Conservation (phyloP, 2,329 filamentous ascomycete genomes). For the Stachybotrys chartarum region DNA sequence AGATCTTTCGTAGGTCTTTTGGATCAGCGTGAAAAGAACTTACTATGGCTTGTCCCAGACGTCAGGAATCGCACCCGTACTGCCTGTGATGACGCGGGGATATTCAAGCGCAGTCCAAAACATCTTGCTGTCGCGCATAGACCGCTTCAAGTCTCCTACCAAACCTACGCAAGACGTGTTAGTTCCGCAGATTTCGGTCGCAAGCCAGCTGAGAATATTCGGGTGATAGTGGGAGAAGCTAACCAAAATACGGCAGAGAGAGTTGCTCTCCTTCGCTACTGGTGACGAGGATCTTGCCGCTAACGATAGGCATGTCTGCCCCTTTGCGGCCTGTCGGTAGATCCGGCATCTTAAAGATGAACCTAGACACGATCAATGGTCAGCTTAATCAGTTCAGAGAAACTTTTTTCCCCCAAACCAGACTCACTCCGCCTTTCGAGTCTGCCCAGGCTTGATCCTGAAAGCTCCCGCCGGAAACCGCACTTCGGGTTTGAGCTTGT, state of each 20-base stretch:
- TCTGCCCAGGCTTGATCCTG: background rate
- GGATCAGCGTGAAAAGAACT: background rate
- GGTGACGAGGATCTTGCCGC: background rate
- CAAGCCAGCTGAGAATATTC: too few species aligned
- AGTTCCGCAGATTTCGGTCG: background rate
- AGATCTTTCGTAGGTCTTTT: background rate
- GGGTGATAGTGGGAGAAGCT: background rate
- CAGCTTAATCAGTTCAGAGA: background rate
- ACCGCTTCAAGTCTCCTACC: background rate
- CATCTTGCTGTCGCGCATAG: background rate
- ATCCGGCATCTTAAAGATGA: background rate
- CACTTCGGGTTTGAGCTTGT: background rate
- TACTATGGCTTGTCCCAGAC: constrained; percentile 1
- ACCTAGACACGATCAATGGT: background rate
- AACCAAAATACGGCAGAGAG: background rate
- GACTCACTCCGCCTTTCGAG: background rate
- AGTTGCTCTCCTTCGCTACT: background rate
- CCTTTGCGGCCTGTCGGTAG: background rate
- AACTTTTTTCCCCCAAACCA: background rate
- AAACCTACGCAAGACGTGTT: background rate
- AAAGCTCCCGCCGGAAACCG: background rate
- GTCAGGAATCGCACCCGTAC: background rate
- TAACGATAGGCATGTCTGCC: background rate
- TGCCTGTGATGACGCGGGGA: constrained; percentile 1
- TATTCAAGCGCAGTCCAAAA: background rate